These are phyloP conservation scores for Arabidopsis hybrid DNA, from an alignment of 441 rosid genomes.

Conservation along the genomic window DNA sequence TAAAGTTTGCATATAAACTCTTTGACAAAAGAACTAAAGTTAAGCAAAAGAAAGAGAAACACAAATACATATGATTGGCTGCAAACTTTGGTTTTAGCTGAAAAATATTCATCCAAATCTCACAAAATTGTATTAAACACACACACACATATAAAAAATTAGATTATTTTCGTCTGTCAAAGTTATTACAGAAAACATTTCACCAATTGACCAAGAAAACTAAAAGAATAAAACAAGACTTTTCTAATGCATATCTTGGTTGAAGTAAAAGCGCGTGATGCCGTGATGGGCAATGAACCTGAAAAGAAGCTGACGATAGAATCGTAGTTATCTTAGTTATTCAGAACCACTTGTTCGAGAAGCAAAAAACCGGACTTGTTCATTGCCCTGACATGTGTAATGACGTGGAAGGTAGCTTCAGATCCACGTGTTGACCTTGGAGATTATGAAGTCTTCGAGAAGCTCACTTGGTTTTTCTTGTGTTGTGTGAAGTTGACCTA, in stretches of 20 bases:
- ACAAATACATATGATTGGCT: not conserved
- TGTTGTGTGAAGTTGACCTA: not conserved
- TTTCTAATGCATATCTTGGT: not conserved
- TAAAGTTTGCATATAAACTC: not conserved
- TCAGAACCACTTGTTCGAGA: conserved; percentile 32
- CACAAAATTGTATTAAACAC: not conserved
- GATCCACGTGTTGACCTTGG: conserved; percentile 34
- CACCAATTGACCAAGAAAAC: conserved; percentile 14
- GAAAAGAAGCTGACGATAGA: conserved; percentile 27
- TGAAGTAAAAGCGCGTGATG: conserved; percentile 22
- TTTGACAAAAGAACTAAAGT: not conserved
- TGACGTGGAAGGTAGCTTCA: conserved; percentile 38
- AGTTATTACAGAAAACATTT: not conserved
- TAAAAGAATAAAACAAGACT: not conserved
- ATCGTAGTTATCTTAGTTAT: not conserved
- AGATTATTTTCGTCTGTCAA: not conserved
- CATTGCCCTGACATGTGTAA: conserved; percentile 37
- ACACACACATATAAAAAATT: not conserved
- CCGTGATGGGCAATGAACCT: conserved; percentile 16
- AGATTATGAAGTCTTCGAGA: conserved; percentile 20
- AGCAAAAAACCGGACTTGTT: conserved; percentile 34
- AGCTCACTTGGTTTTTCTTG: conserved; percentile 8
- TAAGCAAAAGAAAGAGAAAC: not conserved
- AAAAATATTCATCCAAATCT: not conserved
- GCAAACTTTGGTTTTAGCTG: conserved; percentile 1